phyloP scores from a whole-genome alignment of 2,329 filamentous ascomycete genomes.

The Cladosporium austrohemisphaericum region DNA sequence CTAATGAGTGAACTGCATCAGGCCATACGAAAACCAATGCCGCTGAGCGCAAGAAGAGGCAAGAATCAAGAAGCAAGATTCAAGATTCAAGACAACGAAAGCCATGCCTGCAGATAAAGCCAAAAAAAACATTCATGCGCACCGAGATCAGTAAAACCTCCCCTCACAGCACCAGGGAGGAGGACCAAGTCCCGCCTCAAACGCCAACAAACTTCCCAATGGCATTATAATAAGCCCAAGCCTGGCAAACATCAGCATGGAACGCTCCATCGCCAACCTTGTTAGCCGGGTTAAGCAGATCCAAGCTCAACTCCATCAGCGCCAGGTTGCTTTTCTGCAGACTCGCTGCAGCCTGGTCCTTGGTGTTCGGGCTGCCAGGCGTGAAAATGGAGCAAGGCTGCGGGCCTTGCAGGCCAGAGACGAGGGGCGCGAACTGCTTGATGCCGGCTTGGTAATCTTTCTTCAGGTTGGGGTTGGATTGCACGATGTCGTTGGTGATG shows the following conservation, averaged over 20 bases:
- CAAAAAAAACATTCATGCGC: too few species aligned
- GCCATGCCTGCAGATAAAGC: too few species aligned
- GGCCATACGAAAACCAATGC: too few species aligned
- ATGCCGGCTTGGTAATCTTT: not conserved
- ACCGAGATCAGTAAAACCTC: too few species aligned
- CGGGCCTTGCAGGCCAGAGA: conserved; percentile 4
- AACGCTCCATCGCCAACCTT: conserved; percentile 4
- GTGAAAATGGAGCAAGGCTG: conserved; percentile 11
- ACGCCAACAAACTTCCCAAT: conserved; percentile 4
- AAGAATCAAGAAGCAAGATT: too few species aligned
- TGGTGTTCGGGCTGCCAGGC: not conserved
- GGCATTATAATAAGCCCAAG: conserved; percentile 8
- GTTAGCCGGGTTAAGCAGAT: conserved; percentile 1
- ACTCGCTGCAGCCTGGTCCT: conserved; percentile 2
- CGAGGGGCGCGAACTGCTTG: conserved; percentile 1
- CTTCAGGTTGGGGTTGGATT: not conserved
- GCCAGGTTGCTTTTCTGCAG: conserved; percentile 6
- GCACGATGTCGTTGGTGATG: conserved; percentile 7
- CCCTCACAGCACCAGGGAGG: too few species aligned
- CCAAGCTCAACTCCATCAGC: conserved; percentile 3
- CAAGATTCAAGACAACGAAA: too few species aligned
- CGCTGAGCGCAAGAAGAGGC: too few species aligned
- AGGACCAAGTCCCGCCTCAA: not conserved
- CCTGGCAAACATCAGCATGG: conserved; percentile 9
- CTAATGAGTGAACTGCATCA: too few species aligned